Base-by-base conservation (phyloP, 306 rosid genomes). In the Dalbergia oliveri region DNA sequence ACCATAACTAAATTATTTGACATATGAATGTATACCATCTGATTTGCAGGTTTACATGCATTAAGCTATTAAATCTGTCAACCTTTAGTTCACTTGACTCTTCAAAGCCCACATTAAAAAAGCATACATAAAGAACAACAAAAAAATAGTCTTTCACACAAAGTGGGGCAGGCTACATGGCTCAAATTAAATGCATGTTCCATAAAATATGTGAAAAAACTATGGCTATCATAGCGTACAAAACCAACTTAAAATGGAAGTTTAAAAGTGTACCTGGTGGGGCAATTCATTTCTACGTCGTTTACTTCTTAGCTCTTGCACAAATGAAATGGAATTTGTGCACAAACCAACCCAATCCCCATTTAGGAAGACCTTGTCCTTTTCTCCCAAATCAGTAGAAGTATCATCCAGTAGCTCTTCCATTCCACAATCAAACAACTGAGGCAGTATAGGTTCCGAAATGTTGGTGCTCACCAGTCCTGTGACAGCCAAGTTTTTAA, bases 261-360 rank as follows among this genome's bases (percentile, higher is more conserved):
- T 77, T 58, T 66, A 69, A 73, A 66, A 83, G 77, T 69, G 63
- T 86, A 96, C 99, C 99, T 96, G 90, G 76, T 85, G 86, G 31
- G 90, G 89, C 84, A 90, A 71, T 71, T 68, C 80, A 77, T 90
- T 89, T 64, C 72, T 82, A n/a, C 93, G 91, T 16, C 99, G 84
- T 82, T 62, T 84, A 39, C 72, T 87, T 74, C 94, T 89, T 12
- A 96, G 87, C 66, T 69, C 84, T 0, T 54, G 66, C 31, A 87
- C 98, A 87, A 96, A 96, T 23, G 87, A 75, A 54, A 47, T 21
- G 76, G 99, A 87, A 83, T 90, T 85, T 23, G 75, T 77, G 85
- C 98, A 93, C 35, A 91, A 89, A 66, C 99, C 99, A 78, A 91
- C 87, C 99, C 99, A 96, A 21, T 90, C 95, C 57, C 99, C 99